Percentiles rank a stretch among this genome's conserved stretches.
Evolutionary conservation across 306 rosid species (phyloP).

Genomic region (Carpinus viminea): DNA sequence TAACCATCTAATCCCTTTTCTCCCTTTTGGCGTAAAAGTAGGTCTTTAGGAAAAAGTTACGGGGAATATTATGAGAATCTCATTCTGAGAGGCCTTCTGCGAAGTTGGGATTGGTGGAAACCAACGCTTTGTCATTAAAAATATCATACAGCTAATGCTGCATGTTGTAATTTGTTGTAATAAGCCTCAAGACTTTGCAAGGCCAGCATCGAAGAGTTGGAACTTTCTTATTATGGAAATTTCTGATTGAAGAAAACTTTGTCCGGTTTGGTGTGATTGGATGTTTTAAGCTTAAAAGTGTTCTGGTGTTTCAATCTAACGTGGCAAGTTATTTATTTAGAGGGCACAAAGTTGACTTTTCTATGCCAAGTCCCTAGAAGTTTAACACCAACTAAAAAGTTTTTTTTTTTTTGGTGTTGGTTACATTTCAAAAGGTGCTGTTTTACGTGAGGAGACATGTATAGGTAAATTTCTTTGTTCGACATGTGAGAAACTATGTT

Average conservation of each 20-base stretch:
- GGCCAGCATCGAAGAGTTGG: neutral
- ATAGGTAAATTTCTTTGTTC: too few relatives aligned
- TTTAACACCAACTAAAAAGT: too few relatives aligned
- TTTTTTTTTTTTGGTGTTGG: too few relatives aligned
- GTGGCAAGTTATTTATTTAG: too few relatives aligned
- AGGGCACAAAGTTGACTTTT: too few relatives aligned
- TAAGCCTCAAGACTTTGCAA: constrained; percentile 2
- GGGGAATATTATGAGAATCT: neutral
- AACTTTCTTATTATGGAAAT: neutral
- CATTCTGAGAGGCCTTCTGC: neutral
- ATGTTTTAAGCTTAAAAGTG: too few relatives aligned
- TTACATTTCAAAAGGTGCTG: too few relatives aligned
- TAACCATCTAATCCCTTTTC: constrained; percentile 2
- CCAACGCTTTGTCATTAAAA: neutral
- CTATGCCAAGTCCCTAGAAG: too few relatives aligned
- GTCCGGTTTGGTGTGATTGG: too few relatives aligned
- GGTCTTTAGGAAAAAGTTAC: neutral
- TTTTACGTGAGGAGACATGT: too few relatives aligned
- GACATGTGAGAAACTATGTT: too few relatives aligned
- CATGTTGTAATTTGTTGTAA: constrained; percentile 2
- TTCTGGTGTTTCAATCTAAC: too few relatives aligned
- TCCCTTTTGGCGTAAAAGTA: neutral
- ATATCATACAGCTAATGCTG: neutral
- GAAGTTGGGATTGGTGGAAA: neutral
- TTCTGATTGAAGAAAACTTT: neutral